phyloP scores from a whole-genome alignment of 176 grass and related monocot genomes.

The Carex cristatella region DNA sequence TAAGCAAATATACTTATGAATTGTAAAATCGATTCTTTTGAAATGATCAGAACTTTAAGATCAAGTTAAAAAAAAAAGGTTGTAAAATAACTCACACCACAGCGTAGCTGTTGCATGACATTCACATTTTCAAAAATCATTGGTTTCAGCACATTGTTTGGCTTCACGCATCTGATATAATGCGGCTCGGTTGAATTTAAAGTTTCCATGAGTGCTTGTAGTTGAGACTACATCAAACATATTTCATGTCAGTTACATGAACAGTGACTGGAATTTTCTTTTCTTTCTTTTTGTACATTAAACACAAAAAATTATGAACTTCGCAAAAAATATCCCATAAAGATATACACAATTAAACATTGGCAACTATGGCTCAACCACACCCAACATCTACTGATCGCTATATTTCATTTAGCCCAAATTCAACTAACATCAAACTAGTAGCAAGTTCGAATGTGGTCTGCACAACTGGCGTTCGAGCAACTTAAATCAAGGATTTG shows the following conservation, averaged over 20 bases:
- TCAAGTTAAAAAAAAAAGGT: slow-evolving; percentile 1
- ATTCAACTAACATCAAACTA: background rate
- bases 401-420: background rate
- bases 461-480: background rate
- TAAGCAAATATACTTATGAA: slow-evolving; percentile 20
- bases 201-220: slow-evolving; percentile 94
- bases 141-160: slow-evolving; percentile 95
- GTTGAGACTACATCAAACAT: slow-evolving; percentile 70
- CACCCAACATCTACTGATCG: background rate
- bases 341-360: background rate
- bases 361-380: background rate
- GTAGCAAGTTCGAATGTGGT: background rate
- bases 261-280: background rate
- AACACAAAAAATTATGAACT: background rate
- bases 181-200: slow-evolving; percentile 97
- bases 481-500: slow-evolving; percentile 7
- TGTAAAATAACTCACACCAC: slow-evolving; percentile 81
- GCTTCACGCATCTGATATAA: slow-evolving; percentile 99
- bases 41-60: slow-evolving; percentile 2
- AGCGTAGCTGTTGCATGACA: slow-evolving; percentile 98
- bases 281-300: background rate
- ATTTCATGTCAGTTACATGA: slow-evolving; percentile 8
- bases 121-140: slow-evolving; percentile 95
- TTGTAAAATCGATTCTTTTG: slow-evolving; percentile 9
- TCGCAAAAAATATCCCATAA: background rate